Percentiles rank a stretch among this genome's conserved stretches.
phyloP scores from a whole-genome alignment of 1,284 basidiomycete genomes.

The Lentinus polychrous region DNA sequence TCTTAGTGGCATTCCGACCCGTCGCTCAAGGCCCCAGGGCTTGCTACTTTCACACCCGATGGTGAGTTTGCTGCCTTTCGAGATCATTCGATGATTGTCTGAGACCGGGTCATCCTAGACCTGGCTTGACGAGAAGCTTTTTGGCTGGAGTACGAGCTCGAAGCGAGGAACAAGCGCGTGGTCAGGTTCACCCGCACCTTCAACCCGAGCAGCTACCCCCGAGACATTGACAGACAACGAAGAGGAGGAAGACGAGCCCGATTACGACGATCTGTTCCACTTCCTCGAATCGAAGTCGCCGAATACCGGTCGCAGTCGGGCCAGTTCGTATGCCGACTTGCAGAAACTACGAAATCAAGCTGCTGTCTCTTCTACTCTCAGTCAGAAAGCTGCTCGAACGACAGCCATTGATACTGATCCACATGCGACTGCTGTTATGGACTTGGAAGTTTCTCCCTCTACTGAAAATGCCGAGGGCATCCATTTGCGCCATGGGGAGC shows the following conservation, averaged over 20 bases:
- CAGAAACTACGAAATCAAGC: conserved; percentile 50
- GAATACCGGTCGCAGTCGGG: conserved; percentile 34
- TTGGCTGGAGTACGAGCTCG: conserved; percentile 83
- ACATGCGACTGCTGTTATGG: conserved; percentile 7
- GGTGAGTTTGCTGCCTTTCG: conserved; percentile 26
- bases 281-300: conserved; percentile 44
- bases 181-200: conserved; percentile 52
- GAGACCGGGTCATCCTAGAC: conserved; percentile 34
- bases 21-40: conserved; percentile 74
- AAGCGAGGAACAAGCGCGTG: conserved; percentile 71
- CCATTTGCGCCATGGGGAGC: conserved; percentile 38
- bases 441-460: conserved; percentile 1
- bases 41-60: conserved; percentile 78
- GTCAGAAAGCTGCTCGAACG: conserved; percentile 8
- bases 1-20: conserved; percentile 66
- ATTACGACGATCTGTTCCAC: conserved; percentile 73
- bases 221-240: conserved; percentile 23
- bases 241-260: conserved; percentile 72
- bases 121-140: conserved; percentile 90
- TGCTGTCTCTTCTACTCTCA: no score
- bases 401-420: conserved; percentile 3
- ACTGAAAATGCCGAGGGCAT: conserved; percentile 30
- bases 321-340: conserved; percentile 74
- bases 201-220: conserved; percentile 59
- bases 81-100: not conserved